Evolutionary conservation across 2,329 filamentous ascomycete genomes (phyloP).

Genomic region (Aspergillus ustus): DNA sequence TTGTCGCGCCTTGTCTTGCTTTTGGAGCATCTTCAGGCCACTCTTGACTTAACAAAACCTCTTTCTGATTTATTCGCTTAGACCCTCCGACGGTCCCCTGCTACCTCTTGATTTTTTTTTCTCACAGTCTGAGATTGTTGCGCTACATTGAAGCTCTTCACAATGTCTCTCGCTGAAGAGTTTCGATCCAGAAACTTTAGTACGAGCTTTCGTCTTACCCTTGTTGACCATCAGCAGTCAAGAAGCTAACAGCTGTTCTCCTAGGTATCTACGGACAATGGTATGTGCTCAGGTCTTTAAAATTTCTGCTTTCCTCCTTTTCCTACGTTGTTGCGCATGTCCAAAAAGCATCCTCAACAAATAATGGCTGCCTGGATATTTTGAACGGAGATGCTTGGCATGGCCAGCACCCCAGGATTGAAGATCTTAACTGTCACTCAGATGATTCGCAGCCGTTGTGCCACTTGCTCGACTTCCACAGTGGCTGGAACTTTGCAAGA

Average conservation of each 20-base stretch:
- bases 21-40: conserved; percentile 19
- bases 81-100: background rate
- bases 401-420: conserved; percentile 12
- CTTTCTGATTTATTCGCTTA: background rate
- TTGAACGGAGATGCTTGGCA: conserved; percentile 25
- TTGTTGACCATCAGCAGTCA: conserved; percentile 20
- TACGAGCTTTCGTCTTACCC: conserved; percentile 44
- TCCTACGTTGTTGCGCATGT: background rate
- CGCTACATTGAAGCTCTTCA: conserved; percentile 23
- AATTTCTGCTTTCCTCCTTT: conserved; percentile 3
- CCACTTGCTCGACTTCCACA: background rate
- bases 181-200: conserved; percentile 70
- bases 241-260: conserved; percentile 31
- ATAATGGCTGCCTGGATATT: conserved; percentile 29
- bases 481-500: background rate
- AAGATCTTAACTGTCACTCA: background rate
- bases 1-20: conserved; percentile 22
- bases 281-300: conserved; percentile 48
- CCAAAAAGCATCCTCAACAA: conserved; percentile 14
- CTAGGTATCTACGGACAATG: conserved; percentile 72
- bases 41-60: conserved; percentile 9
- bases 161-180: conserved; percentile 66
- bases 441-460: background rate
- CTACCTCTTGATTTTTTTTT: background rate
- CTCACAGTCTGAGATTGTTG: background rate